Base-by-base conservation (phyloP, 1,284 basidiomycete genomes). In the Heimioporus retisporus region DNA sequence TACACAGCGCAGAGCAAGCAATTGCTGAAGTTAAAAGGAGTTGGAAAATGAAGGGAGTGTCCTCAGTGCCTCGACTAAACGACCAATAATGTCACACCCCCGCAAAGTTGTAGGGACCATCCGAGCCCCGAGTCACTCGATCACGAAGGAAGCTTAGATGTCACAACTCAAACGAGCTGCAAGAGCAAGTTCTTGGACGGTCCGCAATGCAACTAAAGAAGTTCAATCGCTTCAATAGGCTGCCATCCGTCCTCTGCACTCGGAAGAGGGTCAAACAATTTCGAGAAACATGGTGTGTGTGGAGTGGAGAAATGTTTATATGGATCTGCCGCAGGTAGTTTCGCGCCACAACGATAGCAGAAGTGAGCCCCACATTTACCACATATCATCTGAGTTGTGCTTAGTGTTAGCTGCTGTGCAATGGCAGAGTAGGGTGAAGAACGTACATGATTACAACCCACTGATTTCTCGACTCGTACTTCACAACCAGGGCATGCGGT, bases 401-500 rank as follows among this genome's bases (percentile, higher is more conserved):
- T 40, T 11, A 40, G 35, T 13, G 35, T 11, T 40, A 40, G 35
- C 35, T 40, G 35, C 10, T 11, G 35, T 40, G 35, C 35, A 11
- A 40, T 11, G 35, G 35, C 10, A 40, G 35, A 11, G 16, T 10
- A 25, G 35, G 43, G 23, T 8, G 14, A 15, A 51, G 19, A 51
- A 83, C 90, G 62, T 81, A 92, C 91, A 79, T 93, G 92, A 73
- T 93, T 93, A 77, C 93, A 95, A 2, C 93, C 93, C 60, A 85
- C 70, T 23, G 84, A 88, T 80, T 95, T 94, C 78, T 95, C 89
- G n/a, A 94, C 88, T 65, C 84, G 81, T 18, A 92, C 82, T 10
- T 82, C 72, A 77, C 94, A 95, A 19, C 86, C 86, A 6, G 93
- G 93, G 73, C 93, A 95, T n/a, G 81, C 77, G 77, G 83, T 91